A percentile compares a stretch with the other conserved stretches of the same genome.
These are phyloP conservation scores for Phaeomoniella chlamydospora DNA, from an alignment of 2,329 filamentous ascomycete genomes.

Conservation along the genomic window DNA sequence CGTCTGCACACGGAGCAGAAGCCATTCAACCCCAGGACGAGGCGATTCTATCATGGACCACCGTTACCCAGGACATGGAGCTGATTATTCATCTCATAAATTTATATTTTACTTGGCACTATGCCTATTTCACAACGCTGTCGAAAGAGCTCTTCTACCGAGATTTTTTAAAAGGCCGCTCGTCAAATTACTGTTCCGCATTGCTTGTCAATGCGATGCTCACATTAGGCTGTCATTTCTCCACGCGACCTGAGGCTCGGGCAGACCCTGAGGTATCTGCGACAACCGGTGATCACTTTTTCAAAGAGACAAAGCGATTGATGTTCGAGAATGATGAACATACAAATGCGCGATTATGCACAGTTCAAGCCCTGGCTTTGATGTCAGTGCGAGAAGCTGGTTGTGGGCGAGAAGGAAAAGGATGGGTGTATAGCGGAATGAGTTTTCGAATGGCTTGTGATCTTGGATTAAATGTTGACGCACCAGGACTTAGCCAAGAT, in stretches of 20 bases:
- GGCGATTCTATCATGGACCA: constrained; percentile 74
- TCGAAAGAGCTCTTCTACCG: constrained; percentile 76
- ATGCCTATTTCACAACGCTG: constrained; percentile 85
- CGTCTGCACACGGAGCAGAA: constrained; percentile 29
- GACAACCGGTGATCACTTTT: constrained; percentile 92
- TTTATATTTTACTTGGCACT: constrained; percentile 98
- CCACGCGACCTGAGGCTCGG: constrained; percentile 57
- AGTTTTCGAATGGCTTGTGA: constrained; percentile 96
- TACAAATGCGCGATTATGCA: constrained; percentile 74
- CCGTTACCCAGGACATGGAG: constrained; percentile 63
- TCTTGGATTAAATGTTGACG: constrained; percentile 77
- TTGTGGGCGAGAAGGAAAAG: constrained; percentile 83
- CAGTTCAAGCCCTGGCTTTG: constrained; percentile 80
- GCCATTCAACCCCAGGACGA: constrained; percentile 43
- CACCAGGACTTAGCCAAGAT: constrained; percentile 47
- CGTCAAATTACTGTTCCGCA: constrained; percentile 70
- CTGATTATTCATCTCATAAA: constrained; percentile 78
- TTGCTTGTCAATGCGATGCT: constrained; percentile 89
- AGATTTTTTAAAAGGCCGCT: constrained; percentile 60
- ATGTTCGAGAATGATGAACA: constrained; percentile 88
- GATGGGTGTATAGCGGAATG: constrained; percentile 98
- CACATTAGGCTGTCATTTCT: constrained; percentile 87
- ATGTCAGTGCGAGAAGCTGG: constrained; percentile 97
- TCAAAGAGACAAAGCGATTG: constrained; percentile 78
- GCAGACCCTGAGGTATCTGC: constrained; percentile 58